Evolutionary conservation across 2,329 filamentous ascomycete species (phyloP), one percentile per base, ranked within the genome.

Genomic region (Ceratocystis cacaofunesta): DNA sequence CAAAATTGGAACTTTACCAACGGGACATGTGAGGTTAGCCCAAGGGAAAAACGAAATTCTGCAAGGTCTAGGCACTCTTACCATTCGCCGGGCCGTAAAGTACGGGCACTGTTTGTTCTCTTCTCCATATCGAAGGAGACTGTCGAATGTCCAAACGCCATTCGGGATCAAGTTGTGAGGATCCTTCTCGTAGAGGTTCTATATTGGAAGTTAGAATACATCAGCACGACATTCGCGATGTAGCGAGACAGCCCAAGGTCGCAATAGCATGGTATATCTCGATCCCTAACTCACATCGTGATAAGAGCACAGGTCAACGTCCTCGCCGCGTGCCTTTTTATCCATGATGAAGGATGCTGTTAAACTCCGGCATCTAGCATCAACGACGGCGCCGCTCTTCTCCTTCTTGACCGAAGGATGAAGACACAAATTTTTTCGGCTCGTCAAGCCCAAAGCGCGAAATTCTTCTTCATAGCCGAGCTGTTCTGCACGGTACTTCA

Each of bases 281-380:
- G n/a, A 36, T 41, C 55, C 17, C 28, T 19, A 46, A 72, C 82
- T 67, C 72, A 90, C 87, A 75, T 99, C 95, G 73, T 99, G 94
- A 73, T 97, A 99, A 67, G 95, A 83, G 77, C 94, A 99, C 22
- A 96, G 78, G 57, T 96, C 91, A 4, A 99, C 92, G 70, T 92
- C 89, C 74, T 99, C 95, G 15, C 94, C 94, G 65, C 88, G 86
- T 63, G 96, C 90, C 74, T 95, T 99, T 78, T 96, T 96, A 74
- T 97, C 94, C 73, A 94, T 95, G 68, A 99, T 89, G 73, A 99
- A 99, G 1, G 92, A 92, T 5, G 95, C 95, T 0, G 95, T 99
- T 68, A 99, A 78, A 74, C 92, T 96, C 74, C 94, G 85, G 76
- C 94, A 99, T 69, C 92, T 83, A n/a, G 95, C 90, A 78, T 99